Percentiles rank a stretch among this genome's conserved stretches.
Conservation (phyloP, 2,329 filamentous ascomycete species). For the Aureobasidium sp. region DNA sequence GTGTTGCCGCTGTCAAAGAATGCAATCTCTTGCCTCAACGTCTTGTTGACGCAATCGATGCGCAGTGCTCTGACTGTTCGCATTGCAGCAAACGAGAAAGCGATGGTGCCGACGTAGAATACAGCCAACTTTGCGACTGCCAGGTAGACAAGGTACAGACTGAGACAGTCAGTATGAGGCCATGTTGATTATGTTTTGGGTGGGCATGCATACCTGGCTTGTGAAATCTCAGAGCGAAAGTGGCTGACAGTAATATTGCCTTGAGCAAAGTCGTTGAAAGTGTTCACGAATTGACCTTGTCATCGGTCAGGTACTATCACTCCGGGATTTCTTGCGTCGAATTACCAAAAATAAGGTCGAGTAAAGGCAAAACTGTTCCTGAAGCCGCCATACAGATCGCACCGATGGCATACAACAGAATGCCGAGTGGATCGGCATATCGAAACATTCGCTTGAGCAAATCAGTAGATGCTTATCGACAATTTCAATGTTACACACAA, state of each 20-base stretch:
- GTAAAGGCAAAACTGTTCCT: constrained; percentile 24
- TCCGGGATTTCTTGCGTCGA: too few relatives aligned
- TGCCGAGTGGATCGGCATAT: background rate
- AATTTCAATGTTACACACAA: background rate
- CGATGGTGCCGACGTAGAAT: constrained; percentile 57
- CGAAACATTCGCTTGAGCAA: background rate
- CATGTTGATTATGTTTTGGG: background rate
- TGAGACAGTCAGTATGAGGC: constrained; percentile 37
- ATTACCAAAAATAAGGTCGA: constrained; percentile 56
- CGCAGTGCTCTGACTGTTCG: constrained; percentile 55
- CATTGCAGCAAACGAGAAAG: constrained; percentile 57
- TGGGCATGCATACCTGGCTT: constrained; percentile 78
- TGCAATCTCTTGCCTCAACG: constrained; percentile 53
- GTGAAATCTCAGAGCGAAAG: constrained; percentile 59
- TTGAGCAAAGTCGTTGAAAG: constrained; percentile 58
- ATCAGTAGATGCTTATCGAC: background rate
- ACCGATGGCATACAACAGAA: background rate
- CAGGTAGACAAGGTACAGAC: constrained; percentile 53
- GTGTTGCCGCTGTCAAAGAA: constrained; percentile 57
- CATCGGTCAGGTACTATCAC: background rate
- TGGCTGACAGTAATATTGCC: constrained; percentile 39
- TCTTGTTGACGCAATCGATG: constrained; percentile 50
- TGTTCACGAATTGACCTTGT: constrained; percentile 46
- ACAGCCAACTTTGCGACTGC: constrained; percentile 54
- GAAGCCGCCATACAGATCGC: background rate